Evolutionary conservation across 2,329 filamentous ascomycete species (phyloP), one percentile per base, ranked within the genome.

Genomic region (Phaeosphaeriaceae sp.): DNA sequence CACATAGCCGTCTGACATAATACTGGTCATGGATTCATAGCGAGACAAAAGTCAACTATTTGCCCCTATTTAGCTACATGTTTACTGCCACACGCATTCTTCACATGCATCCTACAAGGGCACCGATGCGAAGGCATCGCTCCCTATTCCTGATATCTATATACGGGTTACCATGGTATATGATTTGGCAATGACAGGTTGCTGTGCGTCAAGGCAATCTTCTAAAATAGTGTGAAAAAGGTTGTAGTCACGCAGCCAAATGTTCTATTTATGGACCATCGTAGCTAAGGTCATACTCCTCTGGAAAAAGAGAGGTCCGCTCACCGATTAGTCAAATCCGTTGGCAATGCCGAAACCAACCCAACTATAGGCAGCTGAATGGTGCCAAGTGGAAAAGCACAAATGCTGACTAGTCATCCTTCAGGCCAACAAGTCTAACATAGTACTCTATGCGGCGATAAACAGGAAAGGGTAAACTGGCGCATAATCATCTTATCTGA

Each of bases 1-100:
- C 38, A 30, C 35, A 45, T 50, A 47, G 41, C 49, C 47, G 51
- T 61, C 56, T 63, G 60, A 62, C 53, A 58, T 55, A 51, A 62
- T 52, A 20, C 12, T 11, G 20, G 17, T 7, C 2, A 21, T 39
- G 36, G 35, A 39, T 28, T 16, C 4, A n/a, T n/a, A n/a, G 21
- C 21, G 36, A 11, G 13, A n/a, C 21, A 28, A 13, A 18, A 23
- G 16, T 18, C 30, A 34, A 12, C 28, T 12, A 18, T 37, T 37
- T 17, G 17, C 16, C 40, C 30, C 29, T 23, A 20, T 26, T 12
- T 42, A 26, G 17, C 8, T 18, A 21, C 30, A 15, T 69, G 3
- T 63, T 66, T 4, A 23, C 62, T 34, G 38, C 35, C 18, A 40
- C n/a, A 42, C 40, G 46, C 23, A 6, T 26, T 26, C 23, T 26